A percentile compares a stretch with the other conserved stretches of the same genome.
These are phyloP conservation scores for Dacryopinax spathularia DNA, from an alignment of 768 basidiomycete species.

Conservation along the genomic window DNA sequence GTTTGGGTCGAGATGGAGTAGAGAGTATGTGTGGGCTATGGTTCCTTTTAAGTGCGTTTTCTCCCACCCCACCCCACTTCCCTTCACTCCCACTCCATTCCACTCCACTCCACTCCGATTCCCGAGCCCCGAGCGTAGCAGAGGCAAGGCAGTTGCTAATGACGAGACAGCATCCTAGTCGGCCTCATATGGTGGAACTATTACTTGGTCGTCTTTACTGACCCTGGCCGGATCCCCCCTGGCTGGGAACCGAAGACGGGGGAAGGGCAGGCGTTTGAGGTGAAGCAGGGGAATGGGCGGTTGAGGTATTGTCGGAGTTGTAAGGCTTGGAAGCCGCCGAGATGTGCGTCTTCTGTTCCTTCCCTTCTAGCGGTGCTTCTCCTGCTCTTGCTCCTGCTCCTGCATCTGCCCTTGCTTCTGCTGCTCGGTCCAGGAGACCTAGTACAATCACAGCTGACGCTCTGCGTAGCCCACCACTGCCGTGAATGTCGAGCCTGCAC, in stretches of 20 bases:
- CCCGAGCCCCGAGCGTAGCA: too few species aligned
- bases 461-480: background rate
- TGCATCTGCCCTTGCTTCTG: too few species aligned
- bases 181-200: slow-evolving; percentile 79
- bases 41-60: slow-evolving; percentile 76
- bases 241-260: slow-evolving; percentile 70
- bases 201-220: slow-evolving; percentile 60
- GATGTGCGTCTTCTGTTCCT: slow-evolving; percentile 12
- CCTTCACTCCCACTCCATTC: slow-evolving; percentile 7
- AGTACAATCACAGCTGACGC: too few species aligned
- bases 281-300: slow-evolving; percentile 71
- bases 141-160: background rate
- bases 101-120: slow-evolving; percentile 7
- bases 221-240: slow-evolving; percentile 71
- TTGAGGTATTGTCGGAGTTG: slow-evolving; percentile 84
- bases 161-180: slow-evolving; percentile 45
- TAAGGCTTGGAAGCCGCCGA: slow-evolving; percentile 55
- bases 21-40: slow-evolving; percentile 62
- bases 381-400: background rate
- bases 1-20: slow-evolving; percentile 63
- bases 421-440: slow-evolving; percentile 7
- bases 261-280: slow-evolving; percentile 60
- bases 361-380: background rate
- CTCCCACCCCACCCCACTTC: background rate
- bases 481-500: background rate